These are phyloP conservation scores for Agaricales sp. DNA, from an alignment of 1,284 basidiomycete genomes.

Conservation along the genomic window DNA sequence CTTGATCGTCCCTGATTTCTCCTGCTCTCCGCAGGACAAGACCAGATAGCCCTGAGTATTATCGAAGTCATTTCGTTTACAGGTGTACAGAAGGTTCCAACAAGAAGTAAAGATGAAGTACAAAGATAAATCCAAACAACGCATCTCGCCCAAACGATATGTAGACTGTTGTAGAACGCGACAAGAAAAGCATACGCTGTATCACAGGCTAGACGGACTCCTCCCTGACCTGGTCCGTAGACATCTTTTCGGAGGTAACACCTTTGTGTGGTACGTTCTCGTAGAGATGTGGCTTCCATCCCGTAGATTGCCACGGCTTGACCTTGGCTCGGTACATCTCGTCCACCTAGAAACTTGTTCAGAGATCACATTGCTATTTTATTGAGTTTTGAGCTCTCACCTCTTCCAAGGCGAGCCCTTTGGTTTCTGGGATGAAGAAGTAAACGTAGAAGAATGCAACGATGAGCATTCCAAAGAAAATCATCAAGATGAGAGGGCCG, in stretches of 20 bases:
- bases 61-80: no score
- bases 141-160: no score
- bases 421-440: constrained; percentile 69
- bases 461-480: constrained; percentile 26
- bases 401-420: constrained; percentile 67
- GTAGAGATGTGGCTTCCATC: constrained; percentile 44
- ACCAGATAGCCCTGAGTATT: no score
- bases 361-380: constrained; percentile 1
- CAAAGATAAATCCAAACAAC: no score
- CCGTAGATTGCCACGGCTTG: constrained; percentile 53
- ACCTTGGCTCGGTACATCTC: constrained; percentile 59
- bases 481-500: constrained; percentile 40
- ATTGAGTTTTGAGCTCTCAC: constrained; percentile 18
- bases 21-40: no score
- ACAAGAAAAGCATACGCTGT: no score
- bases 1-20: no score
- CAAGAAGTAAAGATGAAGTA: no score
- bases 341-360: constrained; percentile 37
- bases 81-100: no score
- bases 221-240: not conserved
- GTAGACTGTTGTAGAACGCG: no score
- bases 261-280: constrained; percentile 25
- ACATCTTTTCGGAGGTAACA: constrained; percentile 4
- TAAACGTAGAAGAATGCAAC: constrained; percentile 50
- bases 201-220: not conserved